Conservation (phyloP, 2,329 filamentous ascomycete genomes). For the Coccinonectria pachysandricola region DNA sequence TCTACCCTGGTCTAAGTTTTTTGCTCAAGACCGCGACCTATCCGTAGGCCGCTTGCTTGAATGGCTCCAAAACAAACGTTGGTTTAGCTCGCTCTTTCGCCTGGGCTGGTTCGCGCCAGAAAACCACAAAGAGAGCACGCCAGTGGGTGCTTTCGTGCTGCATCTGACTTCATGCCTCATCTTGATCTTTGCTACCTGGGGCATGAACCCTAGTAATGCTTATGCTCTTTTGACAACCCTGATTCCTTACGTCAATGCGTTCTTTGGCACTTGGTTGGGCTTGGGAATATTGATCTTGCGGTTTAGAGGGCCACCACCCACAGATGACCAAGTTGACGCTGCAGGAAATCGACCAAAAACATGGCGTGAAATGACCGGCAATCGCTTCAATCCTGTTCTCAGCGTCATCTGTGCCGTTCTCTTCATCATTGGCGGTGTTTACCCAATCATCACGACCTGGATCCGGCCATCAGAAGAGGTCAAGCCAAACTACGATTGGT, state of each 20-base stretch:
- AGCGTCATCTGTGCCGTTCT: slow-evolving; percentile 22
- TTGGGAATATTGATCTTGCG: slow-evolving; percentile 27
- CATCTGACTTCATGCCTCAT: slow-evolving; percentile 25
- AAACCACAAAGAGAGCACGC: slow-evolving; percentile 26
- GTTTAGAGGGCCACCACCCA: slow-evolving; percentile 22
- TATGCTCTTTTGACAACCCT: slow-evolving; percentile 24
- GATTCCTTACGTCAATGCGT: slow-evolving; percentile 25
- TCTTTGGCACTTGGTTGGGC: slow-evolving; percentile 24
- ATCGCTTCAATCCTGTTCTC: slow-evolving; percentile 20
- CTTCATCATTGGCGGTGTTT: slow-evolving; percentile 23
- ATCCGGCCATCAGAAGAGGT: slow-evolving; percentile 14
- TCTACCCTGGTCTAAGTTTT: slow-evolving; percentile 38
- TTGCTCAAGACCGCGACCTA: slow-evolving; percentile 29
- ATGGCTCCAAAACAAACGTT: slow-evolving; percentile 22
- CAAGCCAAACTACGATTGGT: slow-evolving; percentile 16
- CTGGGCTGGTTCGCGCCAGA: slow-evolving; percentile 23
- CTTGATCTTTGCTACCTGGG: slow-evolving; percentile 25
- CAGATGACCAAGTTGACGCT: slow-evolving; percentile 6
- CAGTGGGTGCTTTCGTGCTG: slow-evolving; percentile 25
- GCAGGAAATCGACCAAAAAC: slow-evolving; percentile 8
- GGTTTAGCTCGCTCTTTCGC: slow-evolving; percentile 18
- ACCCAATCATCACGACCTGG: slow-evolving; percentile 24
- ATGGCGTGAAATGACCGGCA: slow-evolving; percentile 24
- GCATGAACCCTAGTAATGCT: slow-evolving; percentile 13
- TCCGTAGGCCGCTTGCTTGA: slow-evolving; percentile 23